phyloP scores from a whole-genome alignment of 208 protist species.

The Leishmania braziliensis region DNA sequence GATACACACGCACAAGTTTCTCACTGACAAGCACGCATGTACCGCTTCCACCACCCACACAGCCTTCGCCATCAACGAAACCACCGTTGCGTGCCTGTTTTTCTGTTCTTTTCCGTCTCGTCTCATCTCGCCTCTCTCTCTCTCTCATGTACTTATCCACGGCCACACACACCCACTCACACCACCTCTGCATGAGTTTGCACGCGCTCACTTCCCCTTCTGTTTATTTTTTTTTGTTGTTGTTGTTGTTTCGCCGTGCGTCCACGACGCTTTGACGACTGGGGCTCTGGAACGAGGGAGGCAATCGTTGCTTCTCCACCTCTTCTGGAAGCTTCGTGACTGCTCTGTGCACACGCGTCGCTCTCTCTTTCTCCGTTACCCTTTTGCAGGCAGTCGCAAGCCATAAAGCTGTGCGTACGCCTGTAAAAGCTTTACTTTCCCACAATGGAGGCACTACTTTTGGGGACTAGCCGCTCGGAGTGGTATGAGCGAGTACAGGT shows the following conservation, averaged over 20 bases:
- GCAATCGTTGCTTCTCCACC: background rate
- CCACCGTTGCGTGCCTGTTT: background rate
- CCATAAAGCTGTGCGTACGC: background rate
- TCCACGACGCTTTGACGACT: background rate
- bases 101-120: background rate
- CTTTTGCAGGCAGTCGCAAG: background rate
- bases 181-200: background rate
- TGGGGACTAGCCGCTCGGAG: background rate
- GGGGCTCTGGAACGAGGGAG: background rate
- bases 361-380: background rate
- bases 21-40: background rate
- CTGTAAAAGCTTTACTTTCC: background rate
- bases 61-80: background rate
- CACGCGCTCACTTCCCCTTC: background rate
- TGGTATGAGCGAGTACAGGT: conserved; percentile 19
- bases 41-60: background rate
- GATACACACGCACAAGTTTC: background rate
- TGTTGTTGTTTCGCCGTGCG: background rate
- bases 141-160: background rate
- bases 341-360: background rate
- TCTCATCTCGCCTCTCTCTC: background rate
- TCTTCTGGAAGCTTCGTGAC: background rate
- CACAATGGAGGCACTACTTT: background rate
- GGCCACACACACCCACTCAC: background rate
- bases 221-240: background rate